A percentile compares a stretch with the other conserved stretches of the same genome.
Evolutionary conservation across 2,329 filamentous ascomycete species (phyloP).

Genomic region (Aspergillus texensis): DNA sequence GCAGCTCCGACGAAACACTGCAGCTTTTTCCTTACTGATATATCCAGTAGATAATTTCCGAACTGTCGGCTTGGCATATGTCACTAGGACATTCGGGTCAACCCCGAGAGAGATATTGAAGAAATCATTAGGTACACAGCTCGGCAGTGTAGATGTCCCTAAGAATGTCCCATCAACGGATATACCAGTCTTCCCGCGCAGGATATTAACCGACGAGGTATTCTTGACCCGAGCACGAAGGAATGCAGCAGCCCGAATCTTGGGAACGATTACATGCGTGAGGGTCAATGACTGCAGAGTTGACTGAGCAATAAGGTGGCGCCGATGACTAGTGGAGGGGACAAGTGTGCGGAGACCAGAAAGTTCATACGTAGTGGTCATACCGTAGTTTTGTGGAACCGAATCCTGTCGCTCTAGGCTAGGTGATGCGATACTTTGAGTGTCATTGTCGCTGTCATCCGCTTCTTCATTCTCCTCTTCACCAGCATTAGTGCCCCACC

Average conservation of each 20-base stretch:
- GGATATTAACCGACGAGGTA: conserved; percentile 35
- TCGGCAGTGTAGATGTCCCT: conserved; percentile 28
- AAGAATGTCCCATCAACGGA: conserved; percentile 36
- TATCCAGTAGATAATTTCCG: conserved; percentile 29
- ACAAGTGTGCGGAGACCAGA: conserved; percentile 40
- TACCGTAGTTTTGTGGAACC: conserved; percentile 42
- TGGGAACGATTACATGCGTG: conserved; percentile 44
- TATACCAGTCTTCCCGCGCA: conserved; percentile 29
- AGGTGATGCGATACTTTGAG: conserved; percentile 1
- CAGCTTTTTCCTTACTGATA: conserved; percentile 35
- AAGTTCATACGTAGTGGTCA: conserved; percentile 46
- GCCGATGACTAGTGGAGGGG: conserved; percentile 37
- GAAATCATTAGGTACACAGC: conserved; percentile 28
- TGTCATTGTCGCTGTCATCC: conserved; percentile 16
- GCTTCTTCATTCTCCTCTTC: conserved; percentile 5
- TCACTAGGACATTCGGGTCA: conserved; percentile 35
- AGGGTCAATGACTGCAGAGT: conserved; percentile 37
- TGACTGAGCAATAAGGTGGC: conserved; percentile 43
- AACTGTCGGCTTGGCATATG: conserved; percentile 34
- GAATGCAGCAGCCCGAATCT: conserved; percentile 43
- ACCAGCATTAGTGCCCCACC: background rate
- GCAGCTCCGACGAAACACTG: conserved; percentile 33
- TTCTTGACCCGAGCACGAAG: conserved; percentile 44
- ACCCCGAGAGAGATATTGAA: conserved; percentile 36
- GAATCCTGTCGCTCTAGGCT: conserved; percentile 34